Evolutionary conservation across 768 basidiomycete species (phyloP).

Genomic region (Mrakia gelida): DNA sequence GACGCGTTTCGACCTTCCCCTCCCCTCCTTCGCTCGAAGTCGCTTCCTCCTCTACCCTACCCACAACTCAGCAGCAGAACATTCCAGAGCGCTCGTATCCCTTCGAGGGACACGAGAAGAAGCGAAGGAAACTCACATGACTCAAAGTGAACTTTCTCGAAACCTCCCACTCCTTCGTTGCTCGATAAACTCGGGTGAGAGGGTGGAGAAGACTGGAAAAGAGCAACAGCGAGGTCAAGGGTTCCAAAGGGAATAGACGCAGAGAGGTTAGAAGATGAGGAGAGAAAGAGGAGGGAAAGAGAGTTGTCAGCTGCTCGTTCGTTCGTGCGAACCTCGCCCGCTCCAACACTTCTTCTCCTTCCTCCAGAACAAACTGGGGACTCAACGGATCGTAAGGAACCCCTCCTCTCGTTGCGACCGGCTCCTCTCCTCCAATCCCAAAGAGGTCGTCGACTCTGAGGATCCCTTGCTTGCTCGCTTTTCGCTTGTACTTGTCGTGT

Average conservation of each 20-base stretch:
- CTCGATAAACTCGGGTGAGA: slow-evolving; percentile 16
- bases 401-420: slow-evolving; percentile 8
- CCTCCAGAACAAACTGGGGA: not conserved
- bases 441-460: slow-evolving; percentile 21
- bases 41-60: too few relatives aligned
- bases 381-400: slow-evolving; percentile 24
- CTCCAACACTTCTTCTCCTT: not conserved
- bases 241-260: too few relatives aligned
- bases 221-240: too few relatives aligned
- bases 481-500: not conserved
- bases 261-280: too few relatives aligned
- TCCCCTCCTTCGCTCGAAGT: not conserved
- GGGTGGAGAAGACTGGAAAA: slow-evolving; percentile 5
- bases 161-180: slow-evolving; percentile 21
- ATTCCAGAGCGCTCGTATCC: too few relatives aligned
- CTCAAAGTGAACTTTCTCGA: slow-evolving; percentile 13
- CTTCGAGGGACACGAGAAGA: too few relatives aligned
- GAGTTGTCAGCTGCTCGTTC: not conserved
- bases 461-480: slow-evolving; percentile 13
- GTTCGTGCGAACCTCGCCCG: too few relatives aligned
- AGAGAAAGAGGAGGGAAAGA: not conserved
- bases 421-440: slow-evolving; percentile 16
- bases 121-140: not conserved
- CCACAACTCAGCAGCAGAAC: too few relatives aligned
- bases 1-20: not conserved